Evolutionary conservation across 306 rosid species (phyloP).

Genomic region (Trifolium subterraneum): DNA sequence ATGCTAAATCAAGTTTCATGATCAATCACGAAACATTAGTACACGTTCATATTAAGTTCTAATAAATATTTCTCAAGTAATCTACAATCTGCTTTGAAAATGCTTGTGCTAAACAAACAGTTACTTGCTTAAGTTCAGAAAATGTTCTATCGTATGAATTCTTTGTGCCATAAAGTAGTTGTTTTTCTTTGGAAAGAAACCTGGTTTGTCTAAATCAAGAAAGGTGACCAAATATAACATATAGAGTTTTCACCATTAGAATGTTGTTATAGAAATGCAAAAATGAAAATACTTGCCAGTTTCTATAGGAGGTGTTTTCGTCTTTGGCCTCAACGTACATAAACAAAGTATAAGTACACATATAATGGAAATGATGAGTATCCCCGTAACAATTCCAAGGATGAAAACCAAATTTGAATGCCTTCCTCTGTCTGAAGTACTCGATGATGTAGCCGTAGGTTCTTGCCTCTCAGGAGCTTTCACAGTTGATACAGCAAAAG

Average conservation of each 20-base stretch:
- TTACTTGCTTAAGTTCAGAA: not conserved
- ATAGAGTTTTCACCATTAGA: slow-evolving; percentile 23
- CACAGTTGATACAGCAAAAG: slow-evolving; percentile 58
- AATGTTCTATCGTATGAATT: slow-evolving; percentile 4
- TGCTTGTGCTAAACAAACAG: not conserved
- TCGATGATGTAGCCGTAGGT: slow-evolving; percentile 52
- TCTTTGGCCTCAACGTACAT: slow-evolving; percentile 58
- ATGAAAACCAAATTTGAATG: slow-evolving; percentile 69
- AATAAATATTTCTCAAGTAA: not conserved
- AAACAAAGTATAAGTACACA: slow-evolving; percentile 65
- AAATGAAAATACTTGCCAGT: slow-evolving; percentile 55
- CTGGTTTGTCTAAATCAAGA: slow-evolving; percentile 6
- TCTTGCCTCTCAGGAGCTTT: slow-evolving; percentile 53
- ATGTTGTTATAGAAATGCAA: slow-evolving; percentile 31
- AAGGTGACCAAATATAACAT: slow-evolving; percentile 28
- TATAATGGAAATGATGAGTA: slow-evolving; percentile 70
- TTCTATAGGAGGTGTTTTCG: slow-evolving; percentile 57
- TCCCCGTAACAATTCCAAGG: slow-evolving; percentile 71
- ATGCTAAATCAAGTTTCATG: not conserved
- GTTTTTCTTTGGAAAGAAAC: slow-evolving; percentile 22
- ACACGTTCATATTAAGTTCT: not conserved
- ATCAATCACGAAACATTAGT: slow-evolving; percentile 2
- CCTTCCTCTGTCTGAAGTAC: slow-evolving; percentile 55
- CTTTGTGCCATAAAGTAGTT: slow-evolving; percentile 22
- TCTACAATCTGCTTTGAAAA: slow-evolving; percentile 14